Conservation (phyloP, 139 green algal genomes). For the Chlamydomonas incerta region DNA sequence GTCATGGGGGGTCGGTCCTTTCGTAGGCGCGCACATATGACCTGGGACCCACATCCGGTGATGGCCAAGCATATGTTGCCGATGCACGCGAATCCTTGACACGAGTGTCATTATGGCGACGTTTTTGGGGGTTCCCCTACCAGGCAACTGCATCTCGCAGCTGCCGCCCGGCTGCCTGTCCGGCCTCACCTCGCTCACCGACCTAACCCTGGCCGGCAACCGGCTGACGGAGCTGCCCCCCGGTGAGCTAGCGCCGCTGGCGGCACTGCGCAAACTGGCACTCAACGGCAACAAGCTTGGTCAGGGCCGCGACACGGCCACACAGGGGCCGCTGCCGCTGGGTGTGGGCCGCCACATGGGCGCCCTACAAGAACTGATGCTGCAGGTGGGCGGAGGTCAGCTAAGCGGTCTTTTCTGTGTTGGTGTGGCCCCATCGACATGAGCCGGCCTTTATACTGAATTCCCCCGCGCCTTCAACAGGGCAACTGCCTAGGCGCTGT, state of each 20-base stretch:
- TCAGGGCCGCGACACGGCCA: no score
- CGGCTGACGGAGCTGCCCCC: constrained; percentile 60
- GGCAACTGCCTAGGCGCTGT: constrained; percentile 6
- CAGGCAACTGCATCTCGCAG: constrained; percentile 21
- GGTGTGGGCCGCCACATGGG: neutral
- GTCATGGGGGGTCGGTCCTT: no score
- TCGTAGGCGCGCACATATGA: no score
- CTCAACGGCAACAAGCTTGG: constrained; percentile 49
- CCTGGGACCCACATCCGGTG: no score
- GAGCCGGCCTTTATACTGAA: no score
- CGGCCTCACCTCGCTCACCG: constrained; percentile 60
- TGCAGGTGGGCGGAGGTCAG: constrained; percentile 23
- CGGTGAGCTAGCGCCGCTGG: constrained; percentile 38
- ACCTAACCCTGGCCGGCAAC: constrained; percentile 84
- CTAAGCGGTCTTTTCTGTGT: no score
- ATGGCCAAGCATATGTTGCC: no score
- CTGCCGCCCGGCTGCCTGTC: constrained; percentile 39
- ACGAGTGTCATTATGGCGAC: no score
- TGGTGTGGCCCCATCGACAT: no score
- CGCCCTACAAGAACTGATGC: constrained; percentile 24
- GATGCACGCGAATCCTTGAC: no score
- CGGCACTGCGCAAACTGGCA: constrained; percentile 24
- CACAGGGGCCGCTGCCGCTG: neutral
- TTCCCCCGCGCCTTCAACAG: neutral
- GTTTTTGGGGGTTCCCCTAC: neutral